Conservation (phyloP, 805 yeast genomes). For the Sugiyamaella mastotermitis region DNA sequence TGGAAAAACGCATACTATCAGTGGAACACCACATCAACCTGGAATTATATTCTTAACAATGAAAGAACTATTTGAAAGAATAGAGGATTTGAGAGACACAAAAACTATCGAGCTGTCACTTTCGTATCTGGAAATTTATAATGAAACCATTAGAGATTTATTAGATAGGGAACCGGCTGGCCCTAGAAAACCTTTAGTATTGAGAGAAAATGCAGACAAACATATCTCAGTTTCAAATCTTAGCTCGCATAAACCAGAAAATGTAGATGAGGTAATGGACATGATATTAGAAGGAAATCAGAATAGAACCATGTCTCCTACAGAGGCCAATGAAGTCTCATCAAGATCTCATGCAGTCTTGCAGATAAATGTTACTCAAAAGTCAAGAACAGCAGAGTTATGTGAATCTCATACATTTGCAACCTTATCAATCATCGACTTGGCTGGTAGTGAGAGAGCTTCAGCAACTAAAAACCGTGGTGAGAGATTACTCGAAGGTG, state of each 20-base stretch:
- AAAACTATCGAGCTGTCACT: conserved; percentile 55
- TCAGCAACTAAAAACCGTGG: conserved; percentile 85
- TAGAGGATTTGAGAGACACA: conserved; percentile 50
- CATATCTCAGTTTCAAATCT: conserved; percentile 68
- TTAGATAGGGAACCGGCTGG: conserved; percentile 45
- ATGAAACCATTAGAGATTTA: conserved; percentile 80
- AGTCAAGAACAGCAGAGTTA: conserved; percentile 53
- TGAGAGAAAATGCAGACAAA: conserved; percentile 66
- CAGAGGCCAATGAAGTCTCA: conserved; percentile 85
- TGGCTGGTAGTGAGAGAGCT: conserved; percentile 95
- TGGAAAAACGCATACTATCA: conserved; percentile 91
- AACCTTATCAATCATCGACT: conserved; percentile 78
- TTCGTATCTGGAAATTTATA: conserved; percentile 77
- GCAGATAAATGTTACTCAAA: conserved; percentile 67
- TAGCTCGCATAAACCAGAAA: conserved; percentile 51
- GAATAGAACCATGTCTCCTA: conserved; percentile 77
- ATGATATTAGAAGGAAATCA: conserved; percentile 64
- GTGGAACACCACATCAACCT: conserved; percentile 66
- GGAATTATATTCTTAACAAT: conserved; percentile 77
- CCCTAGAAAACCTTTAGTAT: conserved; percentile 27
- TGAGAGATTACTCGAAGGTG: conserved; percentile 78
- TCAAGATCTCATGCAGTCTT: conserved; percentile 93
- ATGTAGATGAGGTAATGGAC: conserved; percentile 43
- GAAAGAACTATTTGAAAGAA: conserved; percentile 62
- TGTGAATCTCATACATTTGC: conserved; percentile 68